These are phyloP conservation scores for Clohesyomyces aquaticus DNA, from an alignment of 495 filamentous ascomycete genomes.

Conservation along the genomic window DNA sequence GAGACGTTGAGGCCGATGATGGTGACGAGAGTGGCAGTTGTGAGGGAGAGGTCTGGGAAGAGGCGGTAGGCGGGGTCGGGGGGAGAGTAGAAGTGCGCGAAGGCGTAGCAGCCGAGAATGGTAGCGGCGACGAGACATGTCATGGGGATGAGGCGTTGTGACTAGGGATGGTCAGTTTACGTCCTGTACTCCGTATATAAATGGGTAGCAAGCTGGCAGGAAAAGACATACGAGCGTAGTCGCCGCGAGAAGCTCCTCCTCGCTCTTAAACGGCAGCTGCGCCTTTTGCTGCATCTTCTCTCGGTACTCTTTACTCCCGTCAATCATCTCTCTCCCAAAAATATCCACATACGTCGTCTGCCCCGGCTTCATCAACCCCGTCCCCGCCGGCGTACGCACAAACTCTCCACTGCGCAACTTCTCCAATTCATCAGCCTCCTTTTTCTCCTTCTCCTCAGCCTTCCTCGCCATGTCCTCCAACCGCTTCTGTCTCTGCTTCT, in stretches of 20 bases:
- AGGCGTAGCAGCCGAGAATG: conserved; percentile 56
- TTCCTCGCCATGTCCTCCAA: conserved; percentile 47
- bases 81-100: conserved; percentile 65
- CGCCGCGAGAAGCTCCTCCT: conserved; percentile 21
- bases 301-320: conserved; percentile 7
- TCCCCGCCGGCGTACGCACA: conserved; percentile 54
- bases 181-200: not conserved
- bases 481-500: conserved; percentile 28
- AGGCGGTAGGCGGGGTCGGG: conserved; percentile 62
- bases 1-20: conserved; percentile 68
- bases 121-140: conserved; percentile 59
- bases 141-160: conserved; percentile 68
- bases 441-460: conserved; percentile 54
- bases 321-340: conserved; percentile 34
- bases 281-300: conserved; percentile 20
- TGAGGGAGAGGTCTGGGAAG: conserved; percentile 74
- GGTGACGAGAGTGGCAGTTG: conserved; percentile 72
- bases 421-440: conserved; percentile 49
- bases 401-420: conserved; percentile 49
- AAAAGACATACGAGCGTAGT: conserved; percentile 25
- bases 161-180: conserved; percentile 48
- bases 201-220: not conserved
- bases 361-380: conserved; percentile 46
- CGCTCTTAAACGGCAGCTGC: conserved; percentile 13
- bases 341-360: conserved; percentile 45